Base-by-base conservation (phyloP, 148 eudicot genomes). In the Rhododendron kiyosumense region DNA sequence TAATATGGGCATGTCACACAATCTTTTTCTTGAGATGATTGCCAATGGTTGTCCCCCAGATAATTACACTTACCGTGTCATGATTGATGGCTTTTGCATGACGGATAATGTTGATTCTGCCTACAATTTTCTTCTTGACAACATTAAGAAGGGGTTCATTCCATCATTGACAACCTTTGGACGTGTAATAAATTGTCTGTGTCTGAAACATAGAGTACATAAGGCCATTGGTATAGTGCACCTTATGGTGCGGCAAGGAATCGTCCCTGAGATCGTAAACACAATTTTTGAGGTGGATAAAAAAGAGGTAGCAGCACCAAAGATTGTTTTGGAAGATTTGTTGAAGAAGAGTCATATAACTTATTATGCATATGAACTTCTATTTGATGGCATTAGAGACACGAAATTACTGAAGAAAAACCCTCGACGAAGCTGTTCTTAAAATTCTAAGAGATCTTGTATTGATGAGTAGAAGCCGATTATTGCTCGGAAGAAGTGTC, bases 61-160 rank as follows among this genome's bases (percentile, higher is more conserved):
- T 85, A 86, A 69, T 83, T 95, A 90, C 87, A 95, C 98, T 75
- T 97, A 91, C 78, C 93, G 94, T 63, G 94, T 93, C 83, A 89
- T 97, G 91, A 89, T 97, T 82, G 95, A 94, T 91, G 98, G 98
- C 18, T 94, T 93, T 83, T 97, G 99, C 89, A 97, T 93, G 89
- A 77, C 92, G 1, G 98, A 94, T 74, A 91, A 94, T 61, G 87
- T 84, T 83, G 94, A 92, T 87, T 89, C 88, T 85, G 99, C 94
- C 76, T 92, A 92, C 88, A 82, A 81, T 20, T 93, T 90, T 88
- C 95, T 97, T 48, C 86, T 91, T 85, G 88, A 94, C 45, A 88
- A 85, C 73, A 87, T 93, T 7, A 87, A 86, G 82, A 90, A 89
- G 88, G 98, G 96, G 81, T 92, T 93, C 86, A 63, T 90, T 86